Base-by-base conservation (phyloP, 768 basidiomycete species). In the Pulveroboletus ravenelii region DNA sequence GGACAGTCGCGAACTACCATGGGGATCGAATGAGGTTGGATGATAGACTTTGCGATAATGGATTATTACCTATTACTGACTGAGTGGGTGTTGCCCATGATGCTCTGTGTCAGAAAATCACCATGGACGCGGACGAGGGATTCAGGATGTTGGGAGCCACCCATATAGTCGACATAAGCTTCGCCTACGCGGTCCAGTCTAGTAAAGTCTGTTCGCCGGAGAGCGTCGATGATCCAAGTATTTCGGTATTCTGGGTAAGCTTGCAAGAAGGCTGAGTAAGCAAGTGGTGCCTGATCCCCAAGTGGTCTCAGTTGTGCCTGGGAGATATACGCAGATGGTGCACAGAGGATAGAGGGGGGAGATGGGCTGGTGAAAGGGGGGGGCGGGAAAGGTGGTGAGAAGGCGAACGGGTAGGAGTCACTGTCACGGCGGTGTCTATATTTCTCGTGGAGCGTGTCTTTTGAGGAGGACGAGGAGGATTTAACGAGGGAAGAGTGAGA, bases 151-250 rank as follows among this genome's bases (percentile, higher is more conserved):
- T 91, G 72, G 0, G 86, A 78, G 23, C 87, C 88, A 29, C 89
- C 89, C 87, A 91, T 91, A 56, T 87, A 91, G 61, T 92, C 89
- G 53, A 89, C 84, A 53, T 91, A 92, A 9, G 83, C 85, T 70
- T 90, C 87, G 7, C 80, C 80, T 9, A 72, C 70, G 12, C 75
- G 77, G 54, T 83, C 79, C 38, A 87, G 72, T 45, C 85, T 70
- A 5, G 72, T 51, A 56, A 78, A 86, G 64, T 89, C 86, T 0
- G 76, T 81, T 55, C 76, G 72, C 42, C 86, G 80, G 14, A 89
- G 75, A 0, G 78, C 74, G 59, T 88, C 87, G 47, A 89, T 63
- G 50, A 83, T 83, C 81, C 84, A 85, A 7, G 86, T 87, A 14
- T 72, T 72, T 42, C 75, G 75, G 56, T 86, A 89, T 65, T 85